Evolutionary conservation across 129 eudicot genomes (phyloP), one percentile per base, ranked within the genome.

Genomic region (Pulicaria dysenterica): DNA sequence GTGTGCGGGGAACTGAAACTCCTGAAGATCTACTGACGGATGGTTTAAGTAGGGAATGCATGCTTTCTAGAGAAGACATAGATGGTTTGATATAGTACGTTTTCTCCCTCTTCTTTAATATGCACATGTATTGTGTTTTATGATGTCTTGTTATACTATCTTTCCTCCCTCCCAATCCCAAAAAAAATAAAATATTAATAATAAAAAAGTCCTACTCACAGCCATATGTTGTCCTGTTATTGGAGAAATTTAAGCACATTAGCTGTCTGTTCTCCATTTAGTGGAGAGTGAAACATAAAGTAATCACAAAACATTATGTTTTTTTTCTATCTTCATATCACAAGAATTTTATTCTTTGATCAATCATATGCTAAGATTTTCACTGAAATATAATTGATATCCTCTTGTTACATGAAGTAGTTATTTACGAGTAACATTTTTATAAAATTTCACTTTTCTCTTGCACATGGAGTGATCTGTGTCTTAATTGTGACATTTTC

Each of bases 11-110:
- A 42, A 89, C 96, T 79, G 96, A 89, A 84, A 89, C 87, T 17
- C 96, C 96, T 14, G 96, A 89, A 74, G 96, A 89, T 79, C 82
- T 89, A 17, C 70, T 89, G 79, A 89, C 91, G 5, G 91, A 89
- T 79, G 96, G 91, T 14, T 73, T 89, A 80, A 76, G 91, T 54
- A 83, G 85, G 78, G 91, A 84, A 81, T 81, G 89, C 76, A 15
- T 55, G 73, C 84, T 89, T 53, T 74, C 81, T 46, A 10, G 77
- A 24, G 82, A 89, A 73, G 91, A 89, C 61, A 65, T 89, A 4
- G 84, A 81, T 73, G 89, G 96, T 40, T 67, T 89, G 54, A 70
- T 82, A 41, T 79, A 73, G 96, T 82, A 83, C 42, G 85, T 73
- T 44, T 58, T 50, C 67, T 75, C 16, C 34, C 68, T 12, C 62